Percentiles rank a stretch among this genome's conserved stretches.
phyloP scores from a whole-genome alignment of 305 asterid genomes.

The Fraxinus paxiana region DNA sequence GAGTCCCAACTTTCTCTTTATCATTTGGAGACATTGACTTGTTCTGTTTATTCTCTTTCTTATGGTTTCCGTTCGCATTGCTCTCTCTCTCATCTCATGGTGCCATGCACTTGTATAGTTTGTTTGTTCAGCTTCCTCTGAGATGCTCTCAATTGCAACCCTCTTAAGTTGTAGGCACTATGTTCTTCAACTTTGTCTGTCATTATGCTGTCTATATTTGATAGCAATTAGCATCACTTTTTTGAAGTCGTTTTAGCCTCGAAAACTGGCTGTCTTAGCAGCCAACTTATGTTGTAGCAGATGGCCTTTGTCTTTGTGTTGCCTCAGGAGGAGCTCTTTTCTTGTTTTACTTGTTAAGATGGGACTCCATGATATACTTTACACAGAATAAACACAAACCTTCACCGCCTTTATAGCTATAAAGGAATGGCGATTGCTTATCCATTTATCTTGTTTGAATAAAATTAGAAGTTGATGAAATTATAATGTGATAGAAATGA shows the following conservation, averaged over 20 bases:
- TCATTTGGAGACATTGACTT: neutral
- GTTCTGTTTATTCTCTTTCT: neutral
- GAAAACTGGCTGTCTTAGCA: neutral
- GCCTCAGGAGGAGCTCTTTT: neutral
- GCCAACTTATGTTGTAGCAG: neutral
- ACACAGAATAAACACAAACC: no score
- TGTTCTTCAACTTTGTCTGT: neutral
- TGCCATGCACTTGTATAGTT: no score
- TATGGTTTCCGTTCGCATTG: no score
- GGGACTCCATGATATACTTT: neutral
- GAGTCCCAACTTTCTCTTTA: neutral
- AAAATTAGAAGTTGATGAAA: no score
- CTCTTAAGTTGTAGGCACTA: neutral
- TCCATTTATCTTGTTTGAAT: no score
- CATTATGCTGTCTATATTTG: neutral
- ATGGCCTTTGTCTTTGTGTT: neutral
- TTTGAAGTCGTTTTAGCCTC: neutral
- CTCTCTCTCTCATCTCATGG: no score
- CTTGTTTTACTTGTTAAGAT: neutral
- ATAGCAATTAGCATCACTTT: neutral
- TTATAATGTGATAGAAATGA: no score
- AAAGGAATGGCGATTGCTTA: no score
- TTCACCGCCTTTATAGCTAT: no score
- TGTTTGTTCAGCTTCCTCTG: no score
- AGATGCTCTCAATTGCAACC: neutral